These are phyloP conservation scores for Nicotiana tabacum DNA, from an alignment of 257 asterid genomes.

Conservation along the genomic window DNA sequence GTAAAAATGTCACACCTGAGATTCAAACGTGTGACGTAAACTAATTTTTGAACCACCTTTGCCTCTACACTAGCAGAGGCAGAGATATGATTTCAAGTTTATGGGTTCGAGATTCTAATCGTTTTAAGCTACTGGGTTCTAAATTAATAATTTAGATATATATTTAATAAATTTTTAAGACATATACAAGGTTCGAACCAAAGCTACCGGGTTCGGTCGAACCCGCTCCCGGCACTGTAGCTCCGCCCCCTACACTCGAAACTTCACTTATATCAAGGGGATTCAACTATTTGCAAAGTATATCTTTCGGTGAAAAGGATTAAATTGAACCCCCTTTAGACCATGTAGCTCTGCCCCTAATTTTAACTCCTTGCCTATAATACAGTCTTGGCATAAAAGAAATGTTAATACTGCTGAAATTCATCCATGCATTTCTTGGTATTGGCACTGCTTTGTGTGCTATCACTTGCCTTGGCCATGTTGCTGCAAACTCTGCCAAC, in stretches of 20 bases:
- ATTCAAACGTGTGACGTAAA: too few relatives aligned
- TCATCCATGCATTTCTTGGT: slow-evolving; percentile 47
- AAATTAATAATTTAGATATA: too few relatives aligned
- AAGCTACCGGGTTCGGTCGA: too few relatives aligned
- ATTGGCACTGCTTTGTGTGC: slow-evolving; percentile 52
- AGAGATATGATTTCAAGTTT: too few relatives aligned
- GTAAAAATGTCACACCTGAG: background rate
- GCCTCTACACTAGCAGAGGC: background rate
- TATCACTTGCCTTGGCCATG: slow-evolving; percentile 48
- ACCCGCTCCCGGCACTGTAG: too few relatives aligned
- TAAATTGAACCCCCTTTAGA: too few relatives aligned
- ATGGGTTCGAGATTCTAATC: too few relatives aligned
- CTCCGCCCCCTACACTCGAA: background rate
- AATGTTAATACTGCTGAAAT: slow-evolving; percentile 3
- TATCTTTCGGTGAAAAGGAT: background rate
- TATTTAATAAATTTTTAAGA: too few relatives aligned
- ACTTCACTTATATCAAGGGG: background rate
- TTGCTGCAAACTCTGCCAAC: slow-evolving; percentile 46
- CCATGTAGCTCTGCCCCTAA: background rate
- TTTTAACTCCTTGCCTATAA: background rate
- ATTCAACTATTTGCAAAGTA: background rate
- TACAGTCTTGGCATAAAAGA: background rate
- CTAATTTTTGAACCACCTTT: background rate
- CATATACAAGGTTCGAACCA: too few relatives aligned
- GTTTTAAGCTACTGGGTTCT: too few relatives aligned